Evolutionary conservation across 148 eudicot genomes (phyloP).

Genomic region (Chenopodium album): DNA sequence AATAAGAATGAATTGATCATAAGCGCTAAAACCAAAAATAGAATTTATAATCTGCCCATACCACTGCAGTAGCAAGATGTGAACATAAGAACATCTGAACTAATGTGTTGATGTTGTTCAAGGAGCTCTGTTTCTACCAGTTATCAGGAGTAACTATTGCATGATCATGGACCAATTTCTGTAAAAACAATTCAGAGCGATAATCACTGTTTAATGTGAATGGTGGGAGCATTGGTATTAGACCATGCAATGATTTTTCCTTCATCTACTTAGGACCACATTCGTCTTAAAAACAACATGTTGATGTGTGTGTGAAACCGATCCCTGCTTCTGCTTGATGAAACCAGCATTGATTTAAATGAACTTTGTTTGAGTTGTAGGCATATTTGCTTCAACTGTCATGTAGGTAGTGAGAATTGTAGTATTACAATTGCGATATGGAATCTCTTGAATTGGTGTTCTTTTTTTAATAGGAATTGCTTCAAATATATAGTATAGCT

Average conservation of each 20-base stretch:
- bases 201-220: too few relatives aligned
- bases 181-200: too few relatives aligned
- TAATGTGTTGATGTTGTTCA: too few relatives aligned
- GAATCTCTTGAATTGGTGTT: background rate
- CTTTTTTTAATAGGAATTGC: background rate
- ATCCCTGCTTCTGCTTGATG: background rate
- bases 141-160: background rate
- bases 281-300: background rate
- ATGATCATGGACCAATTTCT: background rate
- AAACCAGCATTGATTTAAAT: background rate
- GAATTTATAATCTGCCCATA: background rate
- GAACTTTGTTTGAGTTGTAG: background rate
- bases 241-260: background rate
- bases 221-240: too few relatives aligned
- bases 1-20: too few relatives aligned
- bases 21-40: background rate
- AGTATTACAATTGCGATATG: background rate
- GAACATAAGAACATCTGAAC: background rate
- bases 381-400: background rate
- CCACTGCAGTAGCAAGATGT: background rate
- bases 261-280: background rate
- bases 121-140: background rate
- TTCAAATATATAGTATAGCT: background rate
- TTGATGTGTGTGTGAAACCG: background rate
- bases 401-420: background rate